Evolutionary conservation across 805 yeast species (phyloP), one percentile per base, ranked within the genome.

Genomic region (Metschnikowia vanudenii): DNA sequence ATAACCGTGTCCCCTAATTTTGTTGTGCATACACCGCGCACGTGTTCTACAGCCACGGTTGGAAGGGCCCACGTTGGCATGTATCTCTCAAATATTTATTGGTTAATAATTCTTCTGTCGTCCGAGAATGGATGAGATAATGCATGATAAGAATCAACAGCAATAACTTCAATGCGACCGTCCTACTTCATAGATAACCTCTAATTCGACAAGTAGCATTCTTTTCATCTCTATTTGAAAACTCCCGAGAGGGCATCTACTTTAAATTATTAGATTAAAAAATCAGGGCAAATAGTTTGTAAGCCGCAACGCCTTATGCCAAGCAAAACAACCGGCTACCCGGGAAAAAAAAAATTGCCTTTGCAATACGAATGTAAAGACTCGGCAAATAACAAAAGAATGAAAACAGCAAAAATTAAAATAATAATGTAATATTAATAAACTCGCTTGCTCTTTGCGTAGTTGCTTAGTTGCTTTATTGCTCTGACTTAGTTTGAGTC

Each of bases 61-160:
- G 10, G 17, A 12, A 19, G 37, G 30, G 46, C 46, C 46, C 46
- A 43, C 46, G 46, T 43, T 43, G 41, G 31, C 41, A 30, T 16
- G 37, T 18, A 14, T 19, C n/a, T 14, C 29, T 31, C 43, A 31
- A 32, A 11, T 32, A 40, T 30, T 8, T 30, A 31, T 22, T 32
- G 19, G 33, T 20, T 31, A 40, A 14, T 26, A 18, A 17, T 28
- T 13, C 34, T 22, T 14, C 32, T 12, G 16, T 22, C 28, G 14
- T n/a, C 24, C 29, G 38, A 36, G 29, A 36, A 36, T 22, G 38
- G 17, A 20, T 20, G 6, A 20, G 24, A 36, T 18, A 22, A 20
- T 18, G 14, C 26, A 20, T 13, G 28, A 19, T 20, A 19, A 20
- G 17, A 12, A 12, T 26, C 28, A 12, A 26, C 28, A 26, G 7